Evolutionary conservation across 2,329 filamentous ascomycete genomes (phyloP), one percentile per base, ranked within the genome.

Genomic region (Penicillium sp.): DNA sequence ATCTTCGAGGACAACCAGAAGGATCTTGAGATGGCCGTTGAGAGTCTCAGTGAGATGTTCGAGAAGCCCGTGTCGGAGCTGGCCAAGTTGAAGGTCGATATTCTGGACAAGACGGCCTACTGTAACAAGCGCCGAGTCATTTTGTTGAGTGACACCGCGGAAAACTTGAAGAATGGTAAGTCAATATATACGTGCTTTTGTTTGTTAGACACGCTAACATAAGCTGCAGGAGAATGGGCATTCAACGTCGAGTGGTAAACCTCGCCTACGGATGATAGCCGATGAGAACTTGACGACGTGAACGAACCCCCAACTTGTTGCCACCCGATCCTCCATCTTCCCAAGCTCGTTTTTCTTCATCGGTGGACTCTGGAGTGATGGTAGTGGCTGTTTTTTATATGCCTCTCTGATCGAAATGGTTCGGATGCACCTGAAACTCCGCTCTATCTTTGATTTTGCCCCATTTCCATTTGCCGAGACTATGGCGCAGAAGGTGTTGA

Each of bases 1-100:
- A 97, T 98, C 46, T 98, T 98, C 53, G 93, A 98, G 70, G 91
- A 97, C 69, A 98, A 98, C 69, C 93, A 98, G 66, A 95, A 95
- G 71, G 93, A 98, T 67, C 75, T 98, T 23, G 93, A 98, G 71
- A 87, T 98, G 83, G 92, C 93, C 0, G 93, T 97, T 0, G 93
- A 98, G 74, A 91, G 88, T 49, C 75, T 98, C 57, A 95, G 89
- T n/a, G 91, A 95, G 71, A 95, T 98, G 89, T 98, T 98, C 59
- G 93, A 98, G 78, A 96, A 95, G 75, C 89, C 91, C 0, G 89
- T 92, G n/a, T 75, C 83, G 35, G 90, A 96, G 62, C 77, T 98
- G 15, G 82, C 89, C 3, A 82, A 86, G 40, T 78, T 96, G 52
- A 97, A 96, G 75, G 89, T 95, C 6, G 92, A 96, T 58, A 98